Conservation (phyloP, 257 asterid species). For the Solanum pinnatisectum region DNA sequence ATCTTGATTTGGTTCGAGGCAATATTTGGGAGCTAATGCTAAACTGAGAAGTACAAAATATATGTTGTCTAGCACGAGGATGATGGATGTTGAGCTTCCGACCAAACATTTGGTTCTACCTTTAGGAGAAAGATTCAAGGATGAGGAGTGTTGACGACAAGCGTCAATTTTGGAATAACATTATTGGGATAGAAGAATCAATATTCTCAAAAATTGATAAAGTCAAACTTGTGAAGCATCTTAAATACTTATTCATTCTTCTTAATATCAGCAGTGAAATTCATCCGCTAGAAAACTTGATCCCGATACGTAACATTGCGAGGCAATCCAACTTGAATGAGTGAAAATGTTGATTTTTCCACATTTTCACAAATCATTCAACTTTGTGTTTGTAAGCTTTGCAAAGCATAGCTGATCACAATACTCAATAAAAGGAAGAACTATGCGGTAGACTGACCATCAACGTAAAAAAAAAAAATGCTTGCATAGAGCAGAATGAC, state of each 20-base stretch:
- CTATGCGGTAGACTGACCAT: neutral
- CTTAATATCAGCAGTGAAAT: neutral
- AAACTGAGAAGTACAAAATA: neutral
- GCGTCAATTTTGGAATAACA: neutral
- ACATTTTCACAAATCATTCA: neutral
- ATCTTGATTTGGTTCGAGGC: neutral
- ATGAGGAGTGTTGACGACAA: neutral
- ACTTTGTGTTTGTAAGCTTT: neutral
- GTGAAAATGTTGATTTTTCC: neutral
- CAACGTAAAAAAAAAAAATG: neutral
- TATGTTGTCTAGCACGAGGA: neutral
- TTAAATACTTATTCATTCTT: neutral
- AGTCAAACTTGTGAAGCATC: neutral
- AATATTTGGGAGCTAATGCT: neutral
- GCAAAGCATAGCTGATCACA: neutral
- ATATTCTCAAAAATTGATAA: neutral
- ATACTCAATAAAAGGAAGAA: neutral
- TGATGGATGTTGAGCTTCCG: neutral
- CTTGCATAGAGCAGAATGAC: neutral
- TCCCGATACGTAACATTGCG: neutral
- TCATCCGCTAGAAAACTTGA: neutral
- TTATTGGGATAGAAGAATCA: neutral
- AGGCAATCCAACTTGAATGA: neutral
- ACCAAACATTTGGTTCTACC: neutral
- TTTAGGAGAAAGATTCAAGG: neutral